Base-by-base conservation (phyloP, 2,329 filamentous ascomycete species). In the Aspergillus hortae region DNA sequence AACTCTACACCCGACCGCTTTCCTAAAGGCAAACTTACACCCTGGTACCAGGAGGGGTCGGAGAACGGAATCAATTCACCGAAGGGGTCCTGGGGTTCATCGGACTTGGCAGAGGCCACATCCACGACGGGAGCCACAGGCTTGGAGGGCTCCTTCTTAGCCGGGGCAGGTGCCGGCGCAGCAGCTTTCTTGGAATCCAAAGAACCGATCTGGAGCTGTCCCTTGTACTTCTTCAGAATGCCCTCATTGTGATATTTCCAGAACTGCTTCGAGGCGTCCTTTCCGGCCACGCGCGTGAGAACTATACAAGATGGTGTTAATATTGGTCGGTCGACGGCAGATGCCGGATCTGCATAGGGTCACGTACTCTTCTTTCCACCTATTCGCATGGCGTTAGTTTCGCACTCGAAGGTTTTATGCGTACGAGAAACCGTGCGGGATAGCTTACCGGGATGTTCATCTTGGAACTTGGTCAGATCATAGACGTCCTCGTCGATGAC, bases 401-500 rank as follows among this genome's bases (percentile, higher is more conserved):
- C 38, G 32, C 23, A 15, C 33, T 3, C 15, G 19, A 46, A 46
- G 15, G 6, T 23, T 23, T 7, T 17, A 7, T 6, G 30, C 14
- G 21, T 23, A 40, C 19, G 17, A 30, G 9, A 21, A 3, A 41
- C 15, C 5, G 25, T 25, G 40, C 12, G 33, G 36, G 30, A 5
- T n/a, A 19, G 61, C 68, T 51, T 64, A 75, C 74, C 75, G 63
- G 89, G 89, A 71, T 92, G 89, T 60, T 92, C 88, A 55, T 92
- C 86, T 70, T 90, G 87, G 71, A 92, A 92, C 67, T 86, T 91
- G 63, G 91, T 95, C 64, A 97, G 71, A 69, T 99, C 92, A 74
- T 96, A 97, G 61, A 97, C 92, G 73, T 97, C 92, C 65, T 92
- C 88, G 61, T 97, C 92, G 61, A 97, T 85, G 59, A 95, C 84